phyloP scores from a whole-genome alignment of 202 grass and related monocot genomes.

The Schoenoplectus tabernaemontani region DNA sequence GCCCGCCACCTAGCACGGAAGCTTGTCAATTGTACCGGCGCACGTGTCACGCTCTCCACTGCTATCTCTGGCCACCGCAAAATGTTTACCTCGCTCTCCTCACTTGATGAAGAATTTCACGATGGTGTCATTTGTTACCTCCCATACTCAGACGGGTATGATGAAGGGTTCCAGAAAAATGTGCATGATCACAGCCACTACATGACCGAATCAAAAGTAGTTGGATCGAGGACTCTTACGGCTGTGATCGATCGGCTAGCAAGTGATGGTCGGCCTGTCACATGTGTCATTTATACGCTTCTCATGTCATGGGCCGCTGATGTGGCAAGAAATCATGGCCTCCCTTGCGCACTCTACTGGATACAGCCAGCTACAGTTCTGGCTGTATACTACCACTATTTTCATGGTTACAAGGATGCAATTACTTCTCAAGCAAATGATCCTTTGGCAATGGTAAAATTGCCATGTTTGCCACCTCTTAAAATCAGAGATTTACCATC shows the following conservation, averaged over 20 bases:
- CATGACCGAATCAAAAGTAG: constrained; percentile 20
- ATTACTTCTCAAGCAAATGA: constrained; percentile 21
- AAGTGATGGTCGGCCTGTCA: constrained; percentile 29
- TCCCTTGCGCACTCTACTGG: constrained; percentile 47
- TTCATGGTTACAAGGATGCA: constrained; percentile 36
- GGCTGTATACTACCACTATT: constrained; percentile 65
- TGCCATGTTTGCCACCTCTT: constrained; percentile 43
- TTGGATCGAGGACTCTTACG: constrained; percentile 32
- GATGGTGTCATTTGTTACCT: constrained; percentile 15
- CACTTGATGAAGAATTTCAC: neutral
- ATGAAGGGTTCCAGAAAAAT: constrained; percentile 42
- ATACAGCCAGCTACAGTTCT: constrained; percentile 63
- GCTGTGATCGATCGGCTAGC: constrained; percentile 20
- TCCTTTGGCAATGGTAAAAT: constrained; percentile 11
- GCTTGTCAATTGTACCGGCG: constrained; percentile 16
- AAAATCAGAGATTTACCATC: constrained; percentile 51
- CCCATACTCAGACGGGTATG: constrained; percentile 67
- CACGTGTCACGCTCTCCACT: constrained; percentile 42
- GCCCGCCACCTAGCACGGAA: constrained; percentile 45
- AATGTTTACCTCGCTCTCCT: constrained; percentile 36
- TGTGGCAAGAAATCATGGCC: constrained; percentile 31
- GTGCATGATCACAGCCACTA: constrained; percentile 20
- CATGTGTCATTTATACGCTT: constrained; percentile 51
- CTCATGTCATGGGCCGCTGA: constrained; percentile 41
- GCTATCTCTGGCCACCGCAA: constrained; percentile 47